Conservation (phyloP, 331 rosid genomes). For the Malus hybrid region DNA sequence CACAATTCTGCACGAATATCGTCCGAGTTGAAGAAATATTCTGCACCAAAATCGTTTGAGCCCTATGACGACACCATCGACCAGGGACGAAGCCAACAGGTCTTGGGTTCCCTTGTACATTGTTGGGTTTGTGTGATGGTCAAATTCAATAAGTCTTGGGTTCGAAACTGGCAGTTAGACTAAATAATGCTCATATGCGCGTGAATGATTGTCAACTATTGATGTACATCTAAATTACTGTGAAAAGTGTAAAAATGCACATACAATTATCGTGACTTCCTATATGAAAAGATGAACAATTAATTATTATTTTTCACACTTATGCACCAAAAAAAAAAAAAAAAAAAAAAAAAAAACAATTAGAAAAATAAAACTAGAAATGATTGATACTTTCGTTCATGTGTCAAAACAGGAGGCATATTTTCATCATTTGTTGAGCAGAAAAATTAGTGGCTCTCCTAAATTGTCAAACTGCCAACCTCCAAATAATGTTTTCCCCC, state of each 20-base stretch:
- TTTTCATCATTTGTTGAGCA: background rate
- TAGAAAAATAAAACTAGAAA: background rate
- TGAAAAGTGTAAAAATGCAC: background rate
- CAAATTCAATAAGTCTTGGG: too few species aligned
- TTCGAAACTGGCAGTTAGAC: too few species aligned
- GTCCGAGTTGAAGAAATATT: background rate
- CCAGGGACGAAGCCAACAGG: background rate
- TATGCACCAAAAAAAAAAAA: too few species aligned
- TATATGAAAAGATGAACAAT: too few species aligned
- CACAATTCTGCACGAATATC: background rate
- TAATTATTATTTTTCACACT: background rate
- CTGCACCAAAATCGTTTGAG: background rate
- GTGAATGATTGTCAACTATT: background rate
- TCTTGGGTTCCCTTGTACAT: too few species aligned
- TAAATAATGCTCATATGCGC: background rate
- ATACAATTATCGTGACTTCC: too few species aligned
- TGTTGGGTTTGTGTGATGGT: too few species aligned
- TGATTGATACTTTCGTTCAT: background rate
- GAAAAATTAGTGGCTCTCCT: background rate
- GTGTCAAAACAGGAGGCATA: slow-evolving; percentile 6
- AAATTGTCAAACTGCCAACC: slow-evolving; percentile 21
- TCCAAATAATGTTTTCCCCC: slow-evolving; percentile 12
- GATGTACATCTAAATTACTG: background rate
- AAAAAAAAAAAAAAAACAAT: background rate
- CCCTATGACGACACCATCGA: background rate